Percentiles rank a stretch among this genome's conserved stretches.
Evolutionary conservation across 2,329 filamentous ascomycete species (phyloP).

Genomic region (Phyllosticta paracitricarpa): DNA sequence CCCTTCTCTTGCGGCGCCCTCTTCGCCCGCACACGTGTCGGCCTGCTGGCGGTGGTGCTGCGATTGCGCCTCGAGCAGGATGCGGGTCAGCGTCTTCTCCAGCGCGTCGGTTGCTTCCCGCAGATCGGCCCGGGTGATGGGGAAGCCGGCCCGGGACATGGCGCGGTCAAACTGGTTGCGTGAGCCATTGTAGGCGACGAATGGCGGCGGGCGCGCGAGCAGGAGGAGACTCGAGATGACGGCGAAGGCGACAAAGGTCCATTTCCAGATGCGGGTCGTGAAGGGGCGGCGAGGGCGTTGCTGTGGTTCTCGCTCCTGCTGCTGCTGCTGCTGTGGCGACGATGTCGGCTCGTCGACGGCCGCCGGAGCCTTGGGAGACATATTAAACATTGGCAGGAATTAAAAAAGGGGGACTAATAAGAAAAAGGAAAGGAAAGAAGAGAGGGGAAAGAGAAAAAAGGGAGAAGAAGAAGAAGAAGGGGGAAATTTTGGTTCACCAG

Average conservation of each 20-base stretch:
- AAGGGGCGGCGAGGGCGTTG: neutral
- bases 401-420: neutral
- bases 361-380: neutral
- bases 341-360: neutral
- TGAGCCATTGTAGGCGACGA: neutral
- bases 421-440: neutral
- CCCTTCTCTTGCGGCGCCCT: neutral
- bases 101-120: neutral
- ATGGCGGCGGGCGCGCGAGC: neutral
- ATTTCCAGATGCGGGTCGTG: neutral
- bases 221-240: neutral
- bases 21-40: neutral
- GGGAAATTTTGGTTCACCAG: neutral
- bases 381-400: neutral
- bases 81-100: neutral
- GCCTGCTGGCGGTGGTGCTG: neutral
- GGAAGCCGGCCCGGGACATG: neutral
- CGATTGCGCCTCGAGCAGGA: neutral
- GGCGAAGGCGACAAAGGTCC: neutral
- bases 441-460: neutral
- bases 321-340: neutral
- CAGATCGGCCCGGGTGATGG: constrained; percentile 1
- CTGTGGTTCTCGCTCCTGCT: neutral
- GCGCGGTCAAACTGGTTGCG: neutral
- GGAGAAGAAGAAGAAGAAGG: neutral